Evolutionary conservation across 306 rosid genomes (phyloP).

Genomic region (Quercus alba): DNA sequence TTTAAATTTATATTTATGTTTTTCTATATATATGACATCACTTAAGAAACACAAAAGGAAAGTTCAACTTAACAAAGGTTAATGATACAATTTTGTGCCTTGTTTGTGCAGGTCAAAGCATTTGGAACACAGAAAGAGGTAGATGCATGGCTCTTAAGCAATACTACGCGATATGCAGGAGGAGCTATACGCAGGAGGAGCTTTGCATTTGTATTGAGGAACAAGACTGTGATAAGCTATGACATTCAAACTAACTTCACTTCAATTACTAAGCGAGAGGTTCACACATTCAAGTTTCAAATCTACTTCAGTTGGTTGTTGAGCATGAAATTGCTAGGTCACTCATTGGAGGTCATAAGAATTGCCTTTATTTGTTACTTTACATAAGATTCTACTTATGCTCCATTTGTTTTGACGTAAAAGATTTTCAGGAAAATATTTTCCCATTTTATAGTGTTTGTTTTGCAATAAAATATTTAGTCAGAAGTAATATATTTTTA

Average conservation of each 20-base stretch:
- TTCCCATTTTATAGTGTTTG: too few species aligned
- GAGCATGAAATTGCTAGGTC: slow-evolving; percentile 79
- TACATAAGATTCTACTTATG: neutral
- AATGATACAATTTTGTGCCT: too few species aligned
- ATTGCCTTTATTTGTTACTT: neutral
- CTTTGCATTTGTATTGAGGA: slow-evolving; percentile 44
- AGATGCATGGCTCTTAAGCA: slow-evolving; percentile 55
- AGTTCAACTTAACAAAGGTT: too few species aligned
- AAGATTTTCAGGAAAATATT: too few species aligned
- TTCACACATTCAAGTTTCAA: slow-evolving; percentile 51
- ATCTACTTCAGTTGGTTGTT: slow-evolving; percentile 80
- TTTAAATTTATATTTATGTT: too few species aligned
- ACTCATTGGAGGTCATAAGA: slow-evolving; percentile 66
- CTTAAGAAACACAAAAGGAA: too few species aligned
- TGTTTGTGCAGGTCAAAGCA: too few species aligned
- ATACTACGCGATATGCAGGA: slow-evolving; percentile 53
- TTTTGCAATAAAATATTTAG: too few species aligned
- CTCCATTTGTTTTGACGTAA: too few species aligned
- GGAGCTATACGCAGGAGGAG: too few species aligned
- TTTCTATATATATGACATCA: too few species aligned
- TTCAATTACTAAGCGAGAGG: slow-evolving; percentile 39
- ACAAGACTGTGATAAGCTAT: slow-evolving; percentile 51
- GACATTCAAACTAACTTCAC: slow-evolving; percentile 84
- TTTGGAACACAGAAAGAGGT: slow-evolving; percentile 45
- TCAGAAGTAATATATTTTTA: too few species aligned